These are phyloP conservation scores for Quercus mongolica DNA, from an alignment of 306 rosid species.

Conservation along the genomic window DNA sequence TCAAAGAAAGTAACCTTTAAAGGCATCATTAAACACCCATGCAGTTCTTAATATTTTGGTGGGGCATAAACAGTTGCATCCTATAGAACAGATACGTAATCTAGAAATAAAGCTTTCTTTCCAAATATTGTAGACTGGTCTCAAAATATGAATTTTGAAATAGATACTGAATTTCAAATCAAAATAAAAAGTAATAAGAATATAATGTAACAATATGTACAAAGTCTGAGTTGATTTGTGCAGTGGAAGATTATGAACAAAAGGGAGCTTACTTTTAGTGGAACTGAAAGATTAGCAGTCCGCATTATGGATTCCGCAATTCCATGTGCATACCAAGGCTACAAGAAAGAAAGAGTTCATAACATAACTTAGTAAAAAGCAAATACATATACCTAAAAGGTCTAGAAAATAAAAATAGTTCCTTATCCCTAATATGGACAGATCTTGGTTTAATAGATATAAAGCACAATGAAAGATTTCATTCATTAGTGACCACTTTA, in stretches of 20 bases:
- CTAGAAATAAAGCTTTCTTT: not conserved
- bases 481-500: not conserved
- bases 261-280: slow-evolving; percentile 69
- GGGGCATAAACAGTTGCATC: not conserved
- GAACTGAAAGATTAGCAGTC: slow-evolving; percentile 94
- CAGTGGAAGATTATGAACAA: not conserved
- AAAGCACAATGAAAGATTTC: not conserved
- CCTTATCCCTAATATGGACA: not conserved
- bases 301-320: slow-evolving; percentile 98
- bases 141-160: not conserved
- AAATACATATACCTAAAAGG: not conserved
- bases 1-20: not conserved
- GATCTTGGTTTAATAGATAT: not conserved
- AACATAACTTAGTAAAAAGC: slow-evolving; percentile 8
- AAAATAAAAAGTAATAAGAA: not conserved
- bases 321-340: slow-evolving; percentile 99
- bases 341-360: slow-evolving; percentile 19
- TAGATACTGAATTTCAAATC: not conserved
- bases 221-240: not conserved
- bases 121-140: not conserved
- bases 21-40: not conserved
- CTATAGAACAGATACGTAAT: not conserved
- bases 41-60: not conserved
- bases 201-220: slow-evolving; percentile 3
- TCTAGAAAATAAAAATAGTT: not conserved